Evolutionary conservation across 768 basidiomycete species (phyloP).

Genomic region (Multifurca ochricompacta): DNA sequence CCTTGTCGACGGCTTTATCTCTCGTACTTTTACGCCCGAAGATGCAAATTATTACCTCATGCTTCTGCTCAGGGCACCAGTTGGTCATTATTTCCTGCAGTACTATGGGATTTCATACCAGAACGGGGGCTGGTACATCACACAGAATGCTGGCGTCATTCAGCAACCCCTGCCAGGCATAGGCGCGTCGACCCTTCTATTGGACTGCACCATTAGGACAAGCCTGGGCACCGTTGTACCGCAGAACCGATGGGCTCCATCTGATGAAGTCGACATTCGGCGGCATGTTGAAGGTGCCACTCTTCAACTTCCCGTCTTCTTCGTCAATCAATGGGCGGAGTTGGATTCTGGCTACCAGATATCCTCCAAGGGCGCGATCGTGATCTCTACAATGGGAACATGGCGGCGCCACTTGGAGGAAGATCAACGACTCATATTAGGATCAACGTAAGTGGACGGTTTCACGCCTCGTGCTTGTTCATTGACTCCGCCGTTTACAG

Average conservation of each 20-base stretch:
- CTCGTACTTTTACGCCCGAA: neutral
- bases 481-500: neutral
- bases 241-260: conserved; percentile 9
- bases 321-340: neutral
- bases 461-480: neutral
- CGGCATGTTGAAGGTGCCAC: neutral
- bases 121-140: neutral
- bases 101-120: neutral
- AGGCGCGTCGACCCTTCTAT: no score
- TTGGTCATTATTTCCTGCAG: neutral
- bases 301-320: conserved; percentile 5
- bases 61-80: neutral
- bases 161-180: neutral
- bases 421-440: neutral
- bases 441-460: conserved; percentile 6
- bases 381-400: neutral
- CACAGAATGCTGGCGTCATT: neutral
- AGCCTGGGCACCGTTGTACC: conserved; percentile 1
- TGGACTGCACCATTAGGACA: neutral
- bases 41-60: neutral
- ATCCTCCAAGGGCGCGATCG: conserved; percentile 6
- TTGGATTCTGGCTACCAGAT: conserved; percentile 3
- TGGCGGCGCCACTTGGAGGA: neutral
- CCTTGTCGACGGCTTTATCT: neutral
- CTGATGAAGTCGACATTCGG: conserved; percentile 1